These are phyloP conservation scores for Dioscorea zingiberensis DNA, from an alignment of 106 monocot species.

Conservation along the genomic window DNA sequence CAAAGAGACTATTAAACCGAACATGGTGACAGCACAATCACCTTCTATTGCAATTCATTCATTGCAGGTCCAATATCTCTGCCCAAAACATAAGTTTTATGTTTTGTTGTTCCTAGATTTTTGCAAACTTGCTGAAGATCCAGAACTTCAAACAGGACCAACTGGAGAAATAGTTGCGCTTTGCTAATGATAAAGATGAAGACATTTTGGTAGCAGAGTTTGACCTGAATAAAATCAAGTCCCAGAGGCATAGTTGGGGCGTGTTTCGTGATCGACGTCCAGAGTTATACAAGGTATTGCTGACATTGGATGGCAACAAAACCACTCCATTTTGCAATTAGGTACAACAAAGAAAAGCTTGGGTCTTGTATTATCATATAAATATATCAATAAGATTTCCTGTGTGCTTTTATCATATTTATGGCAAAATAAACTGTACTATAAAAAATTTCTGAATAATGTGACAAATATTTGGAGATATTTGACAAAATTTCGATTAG, in stretches of 20 bases:
- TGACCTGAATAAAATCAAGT: conserved; percentile 67
- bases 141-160: conserved; percentile 41
- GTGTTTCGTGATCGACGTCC: conserved; percentile 84
- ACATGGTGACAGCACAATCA: conserved; percentile 76
- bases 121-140: background rate
- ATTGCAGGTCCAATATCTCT: conserved; percentile 44
- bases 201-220: conserved; percentile 64
- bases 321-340: background rate
- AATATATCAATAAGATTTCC: background rate
- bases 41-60: conserved; percentile 92
- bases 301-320: conserved; percentile 56
- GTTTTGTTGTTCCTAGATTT: background rate
- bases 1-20: conserved; percentile 80
- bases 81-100: background rate
- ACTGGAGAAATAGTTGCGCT: conserved; percentile 70
- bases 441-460: background rate
- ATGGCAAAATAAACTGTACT: background rate
- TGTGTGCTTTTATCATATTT: background rate
- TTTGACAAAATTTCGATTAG: background rate
- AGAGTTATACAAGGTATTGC: conserved; percentile 68
- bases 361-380: background rate
- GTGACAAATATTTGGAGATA: too few relatives aligned
- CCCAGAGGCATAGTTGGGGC: conserved; percentile 81
- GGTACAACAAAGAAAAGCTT: background rate
- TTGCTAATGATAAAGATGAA: conserved; percentile 91